Conservation (phyloP, 352 stramenopile genomes). For the Phytophthora uliginosa region DNA sequence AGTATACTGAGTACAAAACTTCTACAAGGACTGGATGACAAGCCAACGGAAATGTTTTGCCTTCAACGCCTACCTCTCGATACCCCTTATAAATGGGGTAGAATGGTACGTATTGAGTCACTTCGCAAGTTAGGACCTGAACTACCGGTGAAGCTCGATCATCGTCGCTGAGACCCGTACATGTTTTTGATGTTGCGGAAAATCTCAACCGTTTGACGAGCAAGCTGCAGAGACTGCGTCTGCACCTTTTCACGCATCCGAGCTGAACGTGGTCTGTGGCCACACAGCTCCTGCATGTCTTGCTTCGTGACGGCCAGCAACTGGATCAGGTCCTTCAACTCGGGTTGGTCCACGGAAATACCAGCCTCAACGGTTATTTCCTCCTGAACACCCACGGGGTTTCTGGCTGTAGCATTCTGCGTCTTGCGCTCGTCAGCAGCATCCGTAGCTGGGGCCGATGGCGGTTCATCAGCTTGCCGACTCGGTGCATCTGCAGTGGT, state of each 20-base stretch:
- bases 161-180: conserved; percentile 42
- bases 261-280: conserved; percentile 63
- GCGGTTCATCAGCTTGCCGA: not conserved
- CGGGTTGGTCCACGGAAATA: conserved; percentile 36
- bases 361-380: conserved; percentile 14
- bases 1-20: too few species aligned
- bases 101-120: too few species aligned
- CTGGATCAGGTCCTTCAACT: conserved; percentile 71
- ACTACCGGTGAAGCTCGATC: conserved; percentile 6
- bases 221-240: conserved; percentile 64
- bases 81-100: too few species aligned
- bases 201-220: conserved; percentile 70
- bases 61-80: too few species aligned
- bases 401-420: not conserved
- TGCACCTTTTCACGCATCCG: conserved; percentile 81
- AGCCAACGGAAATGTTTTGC: too few species aligned
- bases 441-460: not conserved
- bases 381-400: not conserved
- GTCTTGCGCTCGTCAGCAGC: not conserved
- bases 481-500: not conserved
- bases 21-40: too few species aligned
- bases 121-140: too few species aligned
- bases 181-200: conserved; percentile 68
- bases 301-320: conserved; percentile 66
- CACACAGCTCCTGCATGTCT: conserved; percentile 57